Base-by-base conservation (phyloP, 1,139 yeast species). In the Geotrichum fermentans region DNA sequence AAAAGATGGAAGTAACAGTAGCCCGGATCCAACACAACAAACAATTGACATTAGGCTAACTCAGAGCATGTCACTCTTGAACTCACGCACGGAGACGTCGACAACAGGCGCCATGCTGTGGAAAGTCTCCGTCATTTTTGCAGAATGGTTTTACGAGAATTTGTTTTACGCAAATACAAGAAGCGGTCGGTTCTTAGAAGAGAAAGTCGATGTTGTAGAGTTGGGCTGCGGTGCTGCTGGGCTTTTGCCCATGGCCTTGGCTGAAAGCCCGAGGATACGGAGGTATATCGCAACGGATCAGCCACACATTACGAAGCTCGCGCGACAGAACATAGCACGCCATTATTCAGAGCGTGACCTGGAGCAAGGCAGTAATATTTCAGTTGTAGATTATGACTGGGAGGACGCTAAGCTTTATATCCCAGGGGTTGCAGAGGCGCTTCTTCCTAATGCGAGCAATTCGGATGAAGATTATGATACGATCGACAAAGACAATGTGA, bases 21-120 rank as follows among this genome's bases (percentile, higher is more conserved):
- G 33, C 26, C 6, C 20, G 2, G 16, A 39, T n/a, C 21, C 17
- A 18, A 30, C 18, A 33, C 22, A 21, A 28, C 16, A 34, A 41
- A 40, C 39, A 22, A 4, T 41, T 5, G 45, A 36, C 17, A 30
- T 51, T 11, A 56, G 55, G 18, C 56, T 71, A 46, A 50, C 52
- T n/a, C 76, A 72, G 51, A 65, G 70, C 1, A 45, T 64, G 13
- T 58, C 67, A 10, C 58, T 67, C 40, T 56, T 68, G 59, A 47
- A 73, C 10, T 72, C 79, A 1, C 65, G 67, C 16, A 58, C 58
- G 1, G 66, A 69, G 36, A 57, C 72, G 0, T 73, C 81, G 4
- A 76, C 86, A 2, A 83, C 90, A 0, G 92, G 92, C 4, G 85
- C 79, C 52, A 74, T 83, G 16, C 71, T 82, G 37, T 83, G 92